Evolutionary conservation across 2,329 filamentous ascomycete species (phyloP), one percentile per base, ranked within the genome.

Genomic region (Gaeumannomyces tritici): DNA sequence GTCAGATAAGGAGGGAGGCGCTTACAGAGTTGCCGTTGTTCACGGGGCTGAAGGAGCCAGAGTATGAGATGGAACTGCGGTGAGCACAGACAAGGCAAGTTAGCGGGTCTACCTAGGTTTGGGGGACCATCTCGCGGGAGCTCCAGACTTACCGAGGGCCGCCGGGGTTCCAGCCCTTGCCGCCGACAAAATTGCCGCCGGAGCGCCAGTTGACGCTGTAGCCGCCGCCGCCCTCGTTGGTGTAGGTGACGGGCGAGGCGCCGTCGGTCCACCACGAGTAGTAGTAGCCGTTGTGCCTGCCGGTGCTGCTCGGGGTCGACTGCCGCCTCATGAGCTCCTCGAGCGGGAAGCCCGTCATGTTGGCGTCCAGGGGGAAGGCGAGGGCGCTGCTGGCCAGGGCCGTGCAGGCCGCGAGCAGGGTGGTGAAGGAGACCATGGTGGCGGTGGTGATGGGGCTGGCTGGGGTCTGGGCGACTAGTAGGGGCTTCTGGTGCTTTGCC

Each of bases 211-310:
- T 73, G 8, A 81, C 73, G 65, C 74, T 78, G 75, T 83, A 84
- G 64, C 72, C 69, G 51, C 74, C 77, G n/a, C 72, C 74, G 57
- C 15, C 26, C 42, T 76, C 79, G 71, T 85, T 86, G 69, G 78
- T 82, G 74, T 86, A 86, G 54, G 74, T 79, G 9, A 81, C 79
- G 55, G 73, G 69, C 42, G 73, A 77, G 21, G 72, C 74, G 33
- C 79, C 79, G 64, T 86, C 83, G 62, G 79, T 83, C 82, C 82
- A 87, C 75, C 78, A 85, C 11, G 80, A 83, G 72, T 82, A 86
- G 75, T 80, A 86, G 74, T 78, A 86, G 62, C 83, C 83, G 67
- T 83, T 80, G 73, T 81, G 74, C 8, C 75, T 80, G 59, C 83
- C 83, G 3, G 78, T 80, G 18, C 73, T 71, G 65, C 76, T 80